Percentiles rank a stretch among this genome's conserved stretches.
Evolutionary conservation across 2,329 filamentous ascomycete species (phyloP).

Genomic region (Epichloe glyceriae): DNA sequence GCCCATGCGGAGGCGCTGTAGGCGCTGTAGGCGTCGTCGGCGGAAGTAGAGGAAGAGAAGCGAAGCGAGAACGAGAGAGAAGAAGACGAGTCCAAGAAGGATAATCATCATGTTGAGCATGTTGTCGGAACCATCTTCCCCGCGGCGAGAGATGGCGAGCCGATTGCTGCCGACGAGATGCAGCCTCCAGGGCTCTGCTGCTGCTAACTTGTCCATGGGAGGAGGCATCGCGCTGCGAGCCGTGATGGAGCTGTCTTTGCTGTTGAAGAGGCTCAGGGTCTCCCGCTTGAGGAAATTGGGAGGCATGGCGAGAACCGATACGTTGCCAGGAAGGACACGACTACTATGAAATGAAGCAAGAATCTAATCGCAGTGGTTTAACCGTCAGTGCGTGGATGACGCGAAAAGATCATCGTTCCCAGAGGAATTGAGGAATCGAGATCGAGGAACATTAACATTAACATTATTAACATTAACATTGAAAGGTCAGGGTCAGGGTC

Average conservation of each 20-base stretch:
- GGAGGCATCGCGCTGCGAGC: conserved; percentile 7
- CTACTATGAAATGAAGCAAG: conserved; percentile 8
- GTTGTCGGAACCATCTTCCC: conserved; percentile 36
- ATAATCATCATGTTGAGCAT: conserved; percentile 68
- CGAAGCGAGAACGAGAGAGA: conserved; percentile 55
- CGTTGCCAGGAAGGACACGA: conserved; percentile 1
- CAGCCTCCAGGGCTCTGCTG: conserved; percentile 7
- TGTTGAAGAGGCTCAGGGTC: background rate
- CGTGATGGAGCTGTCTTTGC: conserved; percentile 1
- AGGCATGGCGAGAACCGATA: conserved; percentile 5
- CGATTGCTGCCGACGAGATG: conserved; percentile 4
- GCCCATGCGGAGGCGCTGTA: conserved; percentile 33
- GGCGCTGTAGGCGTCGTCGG: conserved; percentile 35
- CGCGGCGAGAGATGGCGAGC: conserved; percentile 5
- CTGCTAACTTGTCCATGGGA: background rate
- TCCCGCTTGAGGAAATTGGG: conserved; percentile 3
- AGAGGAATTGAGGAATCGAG: too few species aligned
- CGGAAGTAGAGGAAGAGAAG: conserved; percentile 62
- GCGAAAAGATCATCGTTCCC: background rate
- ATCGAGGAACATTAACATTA: too few species aligned
- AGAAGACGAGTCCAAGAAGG: conserved; percentile 64
- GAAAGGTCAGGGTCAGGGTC: background rate
- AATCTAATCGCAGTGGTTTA: conserved; percentile 1
- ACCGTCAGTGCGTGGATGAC: conserved; percentile 2
- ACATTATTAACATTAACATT: too few species aligned